Conservation (phyloP, 2,329 filamentous ascomycete genomes). For the Aspergillus alliaceus region DNA sequence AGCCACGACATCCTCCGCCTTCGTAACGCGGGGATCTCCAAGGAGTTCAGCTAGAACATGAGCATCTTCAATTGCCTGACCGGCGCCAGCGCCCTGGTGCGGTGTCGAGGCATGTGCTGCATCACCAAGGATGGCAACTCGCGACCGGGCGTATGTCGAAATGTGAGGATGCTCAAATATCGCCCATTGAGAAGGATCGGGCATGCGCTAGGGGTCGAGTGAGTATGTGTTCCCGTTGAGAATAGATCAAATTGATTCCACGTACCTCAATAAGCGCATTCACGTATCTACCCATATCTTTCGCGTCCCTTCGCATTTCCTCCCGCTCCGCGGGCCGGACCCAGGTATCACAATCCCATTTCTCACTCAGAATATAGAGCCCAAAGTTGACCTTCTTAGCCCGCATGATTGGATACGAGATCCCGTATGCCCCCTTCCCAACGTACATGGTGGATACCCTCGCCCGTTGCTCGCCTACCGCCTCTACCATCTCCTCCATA, state of each 20-base stretch:
- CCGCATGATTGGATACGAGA: constrained; percentile 36
- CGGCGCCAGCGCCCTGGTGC: constrained; percentile 40
- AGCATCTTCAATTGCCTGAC: constrained; percentile 41
- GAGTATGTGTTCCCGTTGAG: neutral
- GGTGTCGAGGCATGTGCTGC: constrained; percentile 42
- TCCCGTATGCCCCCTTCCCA: constrained; percentile 29
- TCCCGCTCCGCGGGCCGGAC: constrained; percentile 28
- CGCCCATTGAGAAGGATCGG: constrained; percentile 36
- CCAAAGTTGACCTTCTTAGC: constrained; percentile 35
- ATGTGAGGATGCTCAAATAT: constrained; percentile 36
- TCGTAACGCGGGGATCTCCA: constrained; percentile 35
- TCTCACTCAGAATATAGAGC: constrained; percentile 26
- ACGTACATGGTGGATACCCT: constrained; percentile 32
- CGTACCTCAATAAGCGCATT: constrained; percentile 28
- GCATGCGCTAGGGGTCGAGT: constrained; percentile 23
- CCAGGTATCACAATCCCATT: constrained; percentile 33
- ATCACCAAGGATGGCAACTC: constrained; percentile 36
- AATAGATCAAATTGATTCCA: neutral
- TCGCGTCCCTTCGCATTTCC: constrained; percentile 29
- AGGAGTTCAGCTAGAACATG: constrained; percentile 47
- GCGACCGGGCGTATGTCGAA: constrained; percentile 29
- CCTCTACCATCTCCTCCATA: constrained; percentile 32
- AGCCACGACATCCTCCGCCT: constrained; percentile 36
- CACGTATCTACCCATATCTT: constrained; percentile 29
- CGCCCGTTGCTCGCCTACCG: constrained; percentile 34